These are phyloP conservation scores for Schwanniomyces sp. DNA, from an alignment of 805 yeast species.

Conservation along the genomic window DNA sequence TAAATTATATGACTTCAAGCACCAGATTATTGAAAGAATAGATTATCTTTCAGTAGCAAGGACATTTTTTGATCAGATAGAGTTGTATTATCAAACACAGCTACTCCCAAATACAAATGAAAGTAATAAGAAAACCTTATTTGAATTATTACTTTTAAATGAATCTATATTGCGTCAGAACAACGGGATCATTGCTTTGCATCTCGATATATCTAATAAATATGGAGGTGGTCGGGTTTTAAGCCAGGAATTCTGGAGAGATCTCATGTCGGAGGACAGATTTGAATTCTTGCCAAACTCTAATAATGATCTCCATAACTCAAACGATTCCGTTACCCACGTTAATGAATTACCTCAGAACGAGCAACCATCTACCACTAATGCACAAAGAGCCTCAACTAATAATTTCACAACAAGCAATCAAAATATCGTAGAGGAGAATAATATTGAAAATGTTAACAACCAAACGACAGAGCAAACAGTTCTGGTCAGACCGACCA, in stretches of 20 bases:
- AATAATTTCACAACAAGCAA: no score
- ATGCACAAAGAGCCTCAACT: no score
- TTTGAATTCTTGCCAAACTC: constrained; percentile 20
- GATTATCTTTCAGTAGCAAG: constrained; percentile 21
- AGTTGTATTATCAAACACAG: constrained; percentile 10
- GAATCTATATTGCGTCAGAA: constrained; percentile 5
- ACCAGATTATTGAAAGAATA: constrained; percentile 16
- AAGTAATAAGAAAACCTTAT: constrained; percentile 5
- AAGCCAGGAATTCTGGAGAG: constrained; percentile 24
- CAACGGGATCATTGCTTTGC: constrained; percentile 11
- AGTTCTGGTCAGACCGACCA: constrained; percentile 17
- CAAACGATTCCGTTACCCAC: no score
- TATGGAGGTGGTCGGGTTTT: constrained; percentile 22
- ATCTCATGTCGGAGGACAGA: constrained; percentile 16
- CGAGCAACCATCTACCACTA: background rate
- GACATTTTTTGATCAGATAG: constrained; percentile 26
- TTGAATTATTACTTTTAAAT: constrained; percentile 9
- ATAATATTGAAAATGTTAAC: background rate
- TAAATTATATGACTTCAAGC: constrained; percentile 19
- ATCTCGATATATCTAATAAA: constrained; percentile 12
- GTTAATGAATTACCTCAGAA: no score
- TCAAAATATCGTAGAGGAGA: background rate
- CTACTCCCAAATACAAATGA: constrained; percentile 1
- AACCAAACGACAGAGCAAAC: background rate
- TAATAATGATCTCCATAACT: background rate